Percentiles rank a stretch among this genome's conserved stretches.
These are phyloP conservation scores for Podila minutissima DNA, from an alignment of 192 early-diverging fungal species.

Conservation along the genomic window DNA sequence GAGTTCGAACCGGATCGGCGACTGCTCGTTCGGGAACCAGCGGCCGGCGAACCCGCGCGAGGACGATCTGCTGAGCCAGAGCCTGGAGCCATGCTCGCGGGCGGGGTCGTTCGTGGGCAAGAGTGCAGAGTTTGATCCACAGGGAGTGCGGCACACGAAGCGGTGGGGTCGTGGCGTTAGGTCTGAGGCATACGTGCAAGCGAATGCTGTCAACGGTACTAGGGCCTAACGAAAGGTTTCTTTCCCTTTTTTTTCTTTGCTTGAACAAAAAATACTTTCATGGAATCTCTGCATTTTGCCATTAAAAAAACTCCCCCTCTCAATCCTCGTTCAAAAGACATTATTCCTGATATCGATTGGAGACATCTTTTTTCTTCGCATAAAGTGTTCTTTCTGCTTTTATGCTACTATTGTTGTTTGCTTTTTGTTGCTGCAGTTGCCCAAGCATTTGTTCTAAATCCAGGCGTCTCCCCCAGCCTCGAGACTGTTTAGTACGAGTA, in stretches of 20 bases:
- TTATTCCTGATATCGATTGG: no score
- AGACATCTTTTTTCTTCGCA: no score
- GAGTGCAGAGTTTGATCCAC: slow-evolving; percentile 57
- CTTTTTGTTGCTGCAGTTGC: no score
- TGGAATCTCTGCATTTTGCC: neutral
- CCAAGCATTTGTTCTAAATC: no score
- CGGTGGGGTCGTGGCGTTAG: slow-evolving; percentile 29
- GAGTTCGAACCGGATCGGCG: slow-evolving; percentile 67
- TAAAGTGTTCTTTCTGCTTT: no score
- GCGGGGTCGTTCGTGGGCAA: slow-evolving; percentile 50
- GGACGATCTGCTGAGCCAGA: slow-evolving; percentile 64
- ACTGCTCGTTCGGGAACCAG: slow-evolving; percentile 64
- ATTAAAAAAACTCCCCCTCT: no score
- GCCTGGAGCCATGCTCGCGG: slow-evolving; percentile 65
- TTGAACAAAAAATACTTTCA: neutral
- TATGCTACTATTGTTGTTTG: no score
- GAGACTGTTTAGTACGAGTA: neutral
- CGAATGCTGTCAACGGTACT: neutral
- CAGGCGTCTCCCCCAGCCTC: no score
- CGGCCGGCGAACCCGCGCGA: slow-evolving; percentile 53
- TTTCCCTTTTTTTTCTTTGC: neutral
- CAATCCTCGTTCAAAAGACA: no score
- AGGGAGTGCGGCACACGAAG: slow-evolving; percentile 11
- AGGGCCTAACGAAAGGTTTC: neutral
- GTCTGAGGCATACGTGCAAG: slow-evolving; percentile 21